A percentile compares a stretch with the other conserved stretches of the same genome.
These are phyloP conservation scores for Priceomyces haplophilus DNA, from an alignment of 805 yeast genomes.

Conservation along the genomic window DNA sequence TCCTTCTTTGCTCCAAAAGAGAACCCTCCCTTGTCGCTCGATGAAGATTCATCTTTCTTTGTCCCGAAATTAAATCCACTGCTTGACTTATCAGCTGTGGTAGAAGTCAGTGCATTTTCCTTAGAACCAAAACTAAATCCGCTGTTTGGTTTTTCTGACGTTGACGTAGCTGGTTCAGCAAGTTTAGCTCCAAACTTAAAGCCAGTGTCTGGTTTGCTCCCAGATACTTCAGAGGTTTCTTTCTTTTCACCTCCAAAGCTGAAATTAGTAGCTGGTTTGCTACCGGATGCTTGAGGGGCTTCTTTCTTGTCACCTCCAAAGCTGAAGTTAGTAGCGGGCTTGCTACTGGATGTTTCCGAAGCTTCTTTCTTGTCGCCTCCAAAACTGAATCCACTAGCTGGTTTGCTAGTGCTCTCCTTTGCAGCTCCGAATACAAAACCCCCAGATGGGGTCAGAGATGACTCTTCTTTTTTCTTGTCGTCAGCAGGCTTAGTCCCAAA, in stretches of 20 bases:
- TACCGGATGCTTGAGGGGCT: slow-evolving; percentile 14
- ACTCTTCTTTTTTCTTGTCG: slow-evolving; percentile 15
- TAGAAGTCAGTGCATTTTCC: neutral
- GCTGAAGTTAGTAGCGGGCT: slow-evolving; percentile 9
- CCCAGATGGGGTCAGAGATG: slow-evolving; percentile 15
- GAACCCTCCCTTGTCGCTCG: neutral
- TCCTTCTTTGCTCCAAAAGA: slow-evolving; percentile 23
- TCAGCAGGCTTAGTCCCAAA: slow-evolving; percentile 7
- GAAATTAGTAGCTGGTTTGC: slow-evolving; percentile 19
- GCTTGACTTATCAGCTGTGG: neutral
- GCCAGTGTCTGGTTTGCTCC: slow-evolving; percentile 16
- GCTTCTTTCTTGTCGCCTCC: slow-evolving; percentile 22
- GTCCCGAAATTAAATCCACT: slow-evolving; percentile 14
- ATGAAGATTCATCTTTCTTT: neutral
- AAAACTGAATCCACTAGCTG: slow-evolving; percentile 21
- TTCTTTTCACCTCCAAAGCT: slow-evolving; percentile 24
- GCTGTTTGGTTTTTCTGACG: neutral
- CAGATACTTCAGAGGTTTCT: slow-evolving; percentile 14
- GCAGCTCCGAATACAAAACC: slow-evolving; percentile 22
- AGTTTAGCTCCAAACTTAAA: slow-evolving; percentile 25
- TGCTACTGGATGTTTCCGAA: slow-evolving; percentile 15
- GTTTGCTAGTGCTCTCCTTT: slow-evolving; percentile 11
- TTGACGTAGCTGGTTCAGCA: slow-evolving; percentile 17
- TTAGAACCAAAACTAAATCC: neutral
- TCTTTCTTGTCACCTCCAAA: slow-evolving; percentile 2